Percentiles rank a stretch among this genome's conserved stretches.
These are phyloP conservation scores for Ophiostoma quercus DNA, from an alignment of 2,329 filamentous ascomycete genomes.

Conservation along the genomic window DNA sequence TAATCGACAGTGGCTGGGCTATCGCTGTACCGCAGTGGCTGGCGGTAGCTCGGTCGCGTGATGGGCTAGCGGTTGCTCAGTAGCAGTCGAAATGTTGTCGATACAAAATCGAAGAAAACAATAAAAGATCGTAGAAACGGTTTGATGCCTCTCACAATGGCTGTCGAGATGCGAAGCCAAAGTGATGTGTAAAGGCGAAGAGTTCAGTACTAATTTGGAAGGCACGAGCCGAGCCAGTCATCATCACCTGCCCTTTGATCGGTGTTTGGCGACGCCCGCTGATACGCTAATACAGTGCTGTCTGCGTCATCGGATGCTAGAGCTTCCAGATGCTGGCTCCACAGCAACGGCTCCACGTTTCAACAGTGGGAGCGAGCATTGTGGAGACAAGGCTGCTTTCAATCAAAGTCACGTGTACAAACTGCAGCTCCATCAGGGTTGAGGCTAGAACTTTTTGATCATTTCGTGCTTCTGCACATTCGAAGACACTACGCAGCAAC, in stretches of 20 bases:
- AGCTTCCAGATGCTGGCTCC: slow-evolving; percentile 9
- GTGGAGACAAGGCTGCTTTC: slow-evolving; percentile 5
- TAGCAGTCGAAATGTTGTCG: too few relatives aligned
- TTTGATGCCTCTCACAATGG: background rate
- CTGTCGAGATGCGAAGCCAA: background rate
- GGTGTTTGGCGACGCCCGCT: background rate
- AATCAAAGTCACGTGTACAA: slow-evolving; percentile 7
- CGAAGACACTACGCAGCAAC: background rate
- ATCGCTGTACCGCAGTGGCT: background rate
- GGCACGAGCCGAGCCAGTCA: background rate
- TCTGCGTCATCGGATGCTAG: slow-evolving; percentile 11
- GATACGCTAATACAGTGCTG: background rate
- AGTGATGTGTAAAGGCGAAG: background rate
- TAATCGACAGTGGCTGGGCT: background rate
- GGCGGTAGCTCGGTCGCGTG: background rate
- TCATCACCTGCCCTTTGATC: background rate
- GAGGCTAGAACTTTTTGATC: background rate
- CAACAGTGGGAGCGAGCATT: background rate
- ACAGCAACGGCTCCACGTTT: slow-evolving; percentile 11
- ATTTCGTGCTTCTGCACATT: background rate
- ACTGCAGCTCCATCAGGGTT: slow-evolving; percentile 18
- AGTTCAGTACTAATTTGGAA: background rate
- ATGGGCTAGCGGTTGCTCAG: background rate
- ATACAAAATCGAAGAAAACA: background rate
- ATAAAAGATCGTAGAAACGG: background rate